Evolutionary conservation across 208 protist genomes (phyloP), one percentile per base, ranked within the genome.

Genomic region (Leishmania braziliensis): DNA sequence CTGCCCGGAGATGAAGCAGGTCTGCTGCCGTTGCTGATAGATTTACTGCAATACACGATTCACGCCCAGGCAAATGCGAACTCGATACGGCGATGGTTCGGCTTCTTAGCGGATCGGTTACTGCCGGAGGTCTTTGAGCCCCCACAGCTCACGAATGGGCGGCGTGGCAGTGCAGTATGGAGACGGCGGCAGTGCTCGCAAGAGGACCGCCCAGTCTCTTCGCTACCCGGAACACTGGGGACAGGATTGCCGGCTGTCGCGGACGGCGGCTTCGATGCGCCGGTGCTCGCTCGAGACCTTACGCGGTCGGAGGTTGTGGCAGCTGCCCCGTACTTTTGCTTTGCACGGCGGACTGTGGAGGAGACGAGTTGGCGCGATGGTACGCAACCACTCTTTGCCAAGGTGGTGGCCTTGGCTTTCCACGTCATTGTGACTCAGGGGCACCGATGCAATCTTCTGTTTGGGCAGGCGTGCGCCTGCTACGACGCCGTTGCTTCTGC

Each of bases 401-500:
- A 90, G 70, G 86, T 95, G 18, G 88, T 86, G 12, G 77, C 92
- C 39, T 86, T 97, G 46, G 83, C 93, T 16, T 90, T 91, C 70
- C 87, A 95, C 81, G 93, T 97, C 18, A 79, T 97, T 51, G 75
- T 92, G 33, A 86, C 79, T 5, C 78, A 89, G 43, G 84, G 81
- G 39, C 85, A 91, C 39, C 88, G 92, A 48, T 88, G 88, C 71
- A 95, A 92, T 79, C 81, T 97, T 26, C 77, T 89, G 76, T 95
- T 95, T 86, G 93, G 93, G 5, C 93, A 95, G 83, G 93, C 93
- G 10, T 95, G 86, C 36, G 84, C 86, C 23, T 97, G 93, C 88
- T 97, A 97, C 84, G 87, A 93, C 62, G 80, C 85, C 26, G 88
- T 94, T 16, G 88, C 90, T 0, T 89, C 82, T 33, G 36, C 81